phyloP scores from a whole-genome alignment of 768 basidiomycete species.

The Antrodiella citrinella region DNA sequence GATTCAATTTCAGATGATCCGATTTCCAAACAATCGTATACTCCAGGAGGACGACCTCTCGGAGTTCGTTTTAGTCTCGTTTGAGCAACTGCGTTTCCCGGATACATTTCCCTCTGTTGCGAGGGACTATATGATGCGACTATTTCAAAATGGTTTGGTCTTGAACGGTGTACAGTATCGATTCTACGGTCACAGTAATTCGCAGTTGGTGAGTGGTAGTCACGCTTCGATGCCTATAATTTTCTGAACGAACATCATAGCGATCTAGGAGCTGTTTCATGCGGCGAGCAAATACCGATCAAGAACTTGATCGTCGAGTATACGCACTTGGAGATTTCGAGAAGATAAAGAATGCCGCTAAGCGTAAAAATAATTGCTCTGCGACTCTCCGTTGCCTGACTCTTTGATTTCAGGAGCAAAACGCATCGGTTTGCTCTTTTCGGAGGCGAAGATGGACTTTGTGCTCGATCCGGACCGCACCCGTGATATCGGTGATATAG shows the following conservation, averaged over 20 bases:
- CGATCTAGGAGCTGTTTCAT: constrained; percentile 58
- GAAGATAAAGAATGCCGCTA: constrained; percentile 55
- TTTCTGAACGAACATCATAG: constrained; percentile 22
- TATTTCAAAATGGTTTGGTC: constrained; percentile 48
- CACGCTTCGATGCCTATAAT: not conserved
- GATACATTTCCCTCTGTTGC: constrained; percentile 40
- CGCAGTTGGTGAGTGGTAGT: constrained; percentile 43
- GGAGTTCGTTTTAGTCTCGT: constrained; percentile 50
- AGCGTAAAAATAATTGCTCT: constrained; percentile 44
- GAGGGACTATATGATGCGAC: constrained; percentile 46
- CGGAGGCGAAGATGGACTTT: constrained; percentile 53
- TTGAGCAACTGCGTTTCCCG: constrained; percentile 46
- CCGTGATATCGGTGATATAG: constrained; percentile 53
- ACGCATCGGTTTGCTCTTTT: constrained; percentile 60
- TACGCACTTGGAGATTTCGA: constrained; percentile 52
- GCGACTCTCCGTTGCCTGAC: not conserved
- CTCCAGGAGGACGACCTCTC: constrained; percentile 46
- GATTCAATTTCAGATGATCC: constrained; percentile 41
- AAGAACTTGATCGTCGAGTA: constrained; percentile 49
- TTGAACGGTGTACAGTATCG: constrained; percentile 55
- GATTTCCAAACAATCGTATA: constrained; percentile 52
- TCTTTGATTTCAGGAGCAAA: constrained; percentile 43
- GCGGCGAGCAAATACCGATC: constrained; percentile 43
- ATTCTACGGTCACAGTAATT: constrained; percentile 67
- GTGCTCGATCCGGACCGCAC: constrained; percentile 39